Conservation (phyloP, 129 eudicot genomes). For the Sambucus nigra region DNA sequence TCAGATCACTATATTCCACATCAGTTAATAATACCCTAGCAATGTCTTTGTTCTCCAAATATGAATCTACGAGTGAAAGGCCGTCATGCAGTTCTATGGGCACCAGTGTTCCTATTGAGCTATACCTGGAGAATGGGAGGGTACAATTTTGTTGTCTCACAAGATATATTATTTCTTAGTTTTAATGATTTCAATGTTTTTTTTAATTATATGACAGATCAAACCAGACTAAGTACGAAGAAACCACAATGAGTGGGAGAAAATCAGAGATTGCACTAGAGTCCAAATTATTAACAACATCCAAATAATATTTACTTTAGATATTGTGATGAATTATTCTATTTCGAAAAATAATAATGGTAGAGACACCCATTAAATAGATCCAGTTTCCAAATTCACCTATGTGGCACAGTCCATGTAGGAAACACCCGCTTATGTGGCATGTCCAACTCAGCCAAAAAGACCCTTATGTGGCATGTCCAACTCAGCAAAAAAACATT, state of each 20-base stretch:
- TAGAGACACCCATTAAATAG: no score
- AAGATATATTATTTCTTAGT: not conserved
- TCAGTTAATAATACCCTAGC: not conserved
- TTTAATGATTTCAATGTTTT: not conserved
- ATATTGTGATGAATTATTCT: no score
- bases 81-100: not conserved
- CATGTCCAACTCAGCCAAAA: no score
- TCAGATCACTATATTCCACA: slow-evolving; percentile 13
- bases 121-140: slow-evolving; percentile 7
- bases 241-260: not conserved
- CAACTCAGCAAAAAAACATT: no score
- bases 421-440: no score
- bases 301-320: no score
- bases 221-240: slow-evolving; percentile 5
- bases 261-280: slow-evolving; percentile 4
- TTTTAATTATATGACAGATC: slow-evolving; percentile 2
- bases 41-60: slow-evolving; percentile 2
- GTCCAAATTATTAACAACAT: not conserved
- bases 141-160: not conserved
- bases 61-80: slow-evolving; percentile 7
- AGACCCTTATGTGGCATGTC: no score
- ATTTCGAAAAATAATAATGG: no score
- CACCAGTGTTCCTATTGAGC: slow-evolving; percentile 2
- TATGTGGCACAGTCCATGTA: no score
- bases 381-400: no score